A percentile compares a stretch with the other conserved stretches of the same genome.
phyloP scores from a whole-genome alignment of 257 asterid genomes.

The Plantago ovata region DNA sequence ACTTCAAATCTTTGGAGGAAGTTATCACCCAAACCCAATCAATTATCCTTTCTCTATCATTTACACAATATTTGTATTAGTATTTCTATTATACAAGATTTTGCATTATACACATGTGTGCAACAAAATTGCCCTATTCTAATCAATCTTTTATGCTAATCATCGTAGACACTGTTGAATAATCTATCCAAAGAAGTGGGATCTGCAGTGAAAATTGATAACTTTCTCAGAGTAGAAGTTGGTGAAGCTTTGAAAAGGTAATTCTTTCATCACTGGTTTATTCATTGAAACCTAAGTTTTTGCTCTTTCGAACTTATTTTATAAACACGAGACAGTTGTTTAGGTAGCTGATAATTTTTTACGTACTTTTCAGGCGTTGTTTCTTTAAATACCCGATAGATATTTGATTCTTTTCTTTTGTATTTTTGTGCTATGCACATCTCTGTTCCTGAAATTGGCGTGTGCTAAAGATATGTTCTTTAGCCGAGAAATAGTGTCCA shows the following conservation, averaged over 20 bases:
- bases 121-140: too few species aligned
- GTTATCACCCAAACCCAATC: too few species aligned
- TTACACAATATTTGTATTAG: too few species aligned
- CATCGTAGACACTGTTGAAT: slow-evolving; percentile 60
- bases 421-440: background rate
- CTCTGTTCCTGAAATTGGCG: too few species aligned
- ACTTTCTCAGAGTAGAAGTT: slow-evolving; percentile 82
- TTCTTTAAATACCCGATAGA: too few species aligned
- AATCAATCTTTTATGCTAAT: slow-evolving; percentile 19
- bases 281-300: background rate
- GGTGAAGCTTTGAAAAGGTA: slow-evolving; percentile 87
- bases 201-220: slow-evolving; percentile 67
- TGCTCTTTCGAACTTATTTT: background rate
- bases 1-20: too few species aligned
- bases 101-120: too few species aligned
- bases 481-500: too few species aligned
- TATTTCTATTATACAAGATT: too few species aligned
- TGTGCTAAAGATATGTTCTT: too few species aligned
- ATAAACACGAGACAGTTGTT: background rate
- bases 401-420: background rate
- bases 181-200: slow-evolving; percentile 83
- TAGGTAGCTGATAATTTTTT: background rate
- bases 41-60: too few species aligned
- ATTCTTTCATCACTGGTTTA: slow-evolving; percentile 12
- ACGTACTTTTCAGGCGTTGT: background rate